These are phyloP conservation scores for Vickermania spadyakhi DNA, from an alignment of 208 protist species.

Conservation along the genomic window DNA sequence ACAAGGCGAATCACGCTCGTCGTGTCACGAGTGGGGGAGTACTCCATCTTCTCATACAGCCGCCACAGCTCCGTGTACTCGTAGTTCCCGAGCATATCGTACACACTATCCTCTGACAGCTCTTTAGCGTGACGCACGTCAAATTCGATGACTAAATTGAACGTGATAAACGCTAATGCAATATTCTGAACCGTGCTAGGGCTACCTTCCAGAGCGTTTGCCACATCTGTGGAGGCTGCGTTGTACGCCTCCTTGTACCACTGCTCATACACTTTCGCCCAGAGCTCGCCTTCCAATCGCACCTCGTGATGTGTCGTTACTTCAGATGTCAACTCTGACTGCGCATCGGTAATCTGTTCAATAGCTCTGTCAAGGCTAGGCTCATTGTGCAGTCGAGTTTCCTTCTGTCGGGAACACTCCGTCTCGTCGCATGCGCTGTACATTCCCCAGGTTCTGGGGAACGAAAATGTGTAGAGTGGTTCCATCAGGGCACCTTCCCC, in stretches of 20 bases:
- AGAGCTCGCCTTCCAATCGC: slow-evolving; percentile 2
- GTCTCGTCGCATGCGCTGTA: not conserved
- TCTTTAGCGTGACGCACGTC: not conserved
- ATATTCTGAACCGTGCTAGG: not conserved
- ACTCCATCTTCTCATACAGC: not conserved
- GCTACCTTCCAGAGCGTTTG: slow-evolving; percentile 3
- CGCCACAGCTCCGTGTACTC: not conserved
- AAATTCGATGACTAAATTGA: not conserved
- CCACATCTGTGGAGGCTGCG: slow-evolving; percentile 13
- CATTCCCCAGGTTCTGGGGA: not conserved
- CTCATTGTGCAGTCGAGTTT: not conserved
- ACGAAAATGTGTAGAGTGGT: not conserved
- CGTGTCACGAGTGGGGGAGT: not conserved
- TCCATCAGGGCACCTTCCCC: not conserved
- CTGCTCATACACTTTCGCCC: not conserved
- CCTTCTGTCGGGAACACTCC: not conserved
- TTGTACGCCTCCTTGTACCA: not conserved
- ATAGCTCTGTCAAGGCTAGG: not conserved
- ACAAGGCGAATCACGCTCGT: not conserved
- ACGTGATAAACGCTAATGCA: not conserved
- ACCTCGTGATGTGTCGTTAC: not conserved
- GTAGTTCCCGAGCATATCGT: not conserved
- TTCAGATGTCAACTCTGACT: not conserved
- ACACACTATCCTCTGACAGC: not conserved
- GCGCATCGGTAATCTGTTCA: not conserved